phyloP scores from a whole-genome alignment of 345 rosid genomes.

The Eucalyptus erythrocorys region DNA sequence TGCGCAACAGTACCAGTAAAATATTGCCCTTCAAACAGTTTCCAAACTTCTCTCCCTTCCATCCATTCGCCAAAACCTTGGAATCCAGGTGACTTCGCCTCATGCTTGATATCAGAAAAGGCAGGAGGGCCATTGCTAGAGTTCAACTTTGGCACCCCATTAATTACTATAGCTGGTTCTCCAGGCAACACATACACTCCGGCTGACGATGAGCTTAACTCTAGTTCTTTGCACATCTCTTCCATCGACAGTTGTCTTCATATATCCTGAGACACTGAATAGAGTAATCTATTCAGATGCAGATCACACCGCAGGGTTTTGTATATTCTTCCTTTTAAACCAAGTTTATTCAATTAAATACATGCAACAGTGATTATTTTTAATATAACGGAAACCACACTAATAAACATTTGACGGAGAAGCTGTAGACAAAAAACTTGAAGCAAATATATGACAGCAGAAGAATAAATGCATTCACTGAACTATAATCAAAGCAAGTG shows the following conservation, averaged over 20 bases:
- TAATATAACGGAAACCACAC: background rate
- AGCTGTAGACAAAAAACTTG: background rate
- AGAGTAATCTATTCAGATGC: background rate
- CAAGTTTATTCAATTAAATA: background rate
- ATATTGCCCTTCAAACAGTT: slow-evolving; percentile 34
- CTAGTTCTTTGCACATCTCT: background rate
- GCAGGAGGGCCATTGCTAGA: background rate
- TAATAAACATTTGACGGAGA: background rate
- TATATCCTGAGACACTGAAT: background rate
- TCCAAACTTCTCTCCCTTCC: slow-evolving; percentile 68
- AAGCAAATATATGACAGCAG: background rate
- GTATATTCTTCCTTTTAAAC: background rate
- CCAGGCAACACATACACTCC: slow-evolving; percentile 47
- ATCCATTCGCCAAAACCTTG: slow-evolving; percentile 69
- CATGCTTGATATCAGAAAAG: background rate
- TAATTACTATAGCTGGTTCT: slow-evolving; percentile 73
- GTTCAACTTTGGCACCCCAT: slow-evolving; percentile 52
- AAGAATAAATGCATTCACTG: background rate
- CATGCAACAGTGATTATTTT: background rate
- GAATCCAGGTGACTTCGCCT: slow-evolving; percentile 5
- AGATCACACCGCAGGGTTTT: background rate
- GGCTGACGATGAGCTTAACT: slow-evolving; percentile 7
- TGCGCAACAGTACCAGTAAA: slow-evolving; percentile 42
- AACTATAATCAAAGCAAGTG: background rate
- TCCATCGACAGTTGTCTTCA: background rate